These are phyloP conservation scores for Plasmodium vivax DNA, from an alignment of 169 alveolate species.

Conservation along the genomic window DNA sequence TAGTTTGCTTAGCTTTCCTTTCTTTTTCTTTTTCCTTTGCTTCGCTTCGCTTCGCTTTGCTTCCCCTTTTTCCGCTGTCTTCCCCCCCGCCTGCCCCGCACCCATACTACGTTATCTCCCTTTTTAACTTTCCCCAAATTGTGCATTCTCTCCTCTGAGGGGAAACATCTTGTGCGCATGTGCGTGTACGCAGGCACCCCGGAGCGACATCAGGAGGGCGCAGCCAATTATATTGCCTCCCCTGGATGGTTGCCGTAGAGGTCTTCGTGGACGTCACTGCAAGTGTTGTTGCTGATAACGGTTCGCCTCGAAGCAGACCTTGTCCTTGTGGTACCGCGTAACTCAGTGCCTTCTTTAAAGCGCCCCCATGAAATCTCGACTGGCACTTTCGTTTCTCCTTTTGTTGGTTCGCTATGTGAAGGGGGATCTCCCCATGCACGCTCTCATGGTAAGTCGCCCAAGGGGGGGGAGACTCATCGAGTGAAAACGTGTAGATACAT, in stretches of 20 bases:
- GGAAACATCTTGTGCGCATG: not conserved
- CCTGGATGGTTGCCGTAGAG: not conserved
- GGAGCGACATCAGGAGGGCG: not conserved
- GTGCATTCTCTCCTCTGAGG: not conserved
- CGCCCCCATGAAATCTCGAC: constrained; percentile 4
- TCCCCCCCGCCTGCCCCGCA: not conserved
- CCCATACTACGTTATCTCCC: not conserved
- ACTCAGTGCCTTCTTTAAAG: not conserved
- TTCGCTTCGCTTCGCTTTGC: not conserved
- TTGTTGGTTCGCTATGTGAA: not conserved
- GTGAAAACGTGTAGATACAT: not conserved
- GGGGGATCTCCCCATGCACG: constrained; percentile 64
- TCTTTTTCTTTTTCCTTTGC: not conserved
- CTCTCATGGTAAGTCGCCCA: constrained; percentile 37
- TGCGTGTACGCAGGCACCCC: not conserved
- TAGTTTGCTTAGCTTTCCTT: no score
- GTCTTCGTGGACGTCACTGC: not conserved
- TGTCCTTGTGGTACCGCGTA: not conserved
- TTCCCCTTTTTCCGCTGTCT: not conserved
- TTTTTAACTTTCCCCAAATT: not conserved
- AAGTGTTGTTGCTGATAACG: not conserved
- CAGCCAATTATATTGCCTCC: not conserved
- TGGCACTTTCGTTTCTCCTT: not conserved
- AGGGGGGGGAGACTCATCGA: not conserved
- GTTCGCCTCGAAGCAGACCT: not conserved